These are phyloP conservation scores for Gnomoniopsis smithogilvyi DNA, from an alignment of 2,329 filamentous ascomycete species.

Conservation along the genomic window DNA sequence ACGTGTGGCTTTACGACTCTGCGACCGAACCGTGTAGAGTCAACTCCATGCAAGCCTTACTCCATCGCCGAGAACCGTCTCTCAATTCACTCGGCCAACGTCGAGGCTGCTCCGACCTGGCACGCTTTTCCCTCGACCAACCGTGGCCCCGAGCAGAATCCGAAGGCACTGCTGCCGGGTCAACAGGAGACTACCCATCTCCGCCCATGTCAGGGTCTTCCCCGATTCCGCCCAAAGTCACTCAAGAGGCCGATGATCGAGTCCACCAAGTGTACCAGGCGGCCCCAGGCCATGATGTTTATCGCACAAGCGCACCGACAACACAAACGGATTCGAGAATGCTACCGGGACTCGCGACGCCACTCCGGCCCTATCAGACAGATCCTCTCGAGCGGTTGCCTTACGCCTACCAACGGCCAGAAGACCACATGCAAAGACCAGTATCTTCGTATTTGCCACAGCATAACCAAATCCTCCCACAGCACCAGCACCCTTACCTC, in stretches of 20 bases:
- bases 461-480: slow-evolving; percentile 29
- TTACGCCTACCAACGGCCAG: slow-evolving; percentile 37
- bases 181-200: slow-evolving; percentile 63
- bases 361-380: slow-evolving; percentile 34
- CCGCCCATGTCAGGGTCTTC: slow-evolving; percentile 73
- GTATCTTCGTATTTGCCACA: slow-evolving; percentile 31
- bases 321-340: slow-evolving; percentile 34
- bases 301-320: slow-evolving; percentile 35
- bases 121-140: slow-evolving; percentile 53
- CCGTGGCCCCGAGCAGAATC: slow-evolving; percentile 54
- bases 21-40: slow-evolving; percentile 21
- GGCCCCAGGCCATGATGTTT: slow-evolving; percentile 47
- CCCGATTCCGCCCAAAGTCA: slow-evolving; percentile 55
- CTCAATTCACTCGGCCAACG: slow-evolving; percentile 53
- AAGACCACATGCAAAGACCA: slow-evolving; percentile 32
- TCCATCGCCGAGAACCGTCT: slow-evolving; percentile 40
- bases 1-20: slow-evolving; percentile 26
- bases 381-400: slow-evolving; percentile 37
- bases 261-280: slow-evolving; percentile 46
- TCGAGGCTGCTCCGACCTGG: slow-evolving; percentile 54
- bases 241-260: slow-evolving; percentile 55
- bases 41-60: slow-evolving; percentile 54
- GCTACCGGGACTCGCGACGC: slow-evolving; percentile 27
- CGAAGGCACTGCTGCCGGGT: slow-evolving; percentile 51
- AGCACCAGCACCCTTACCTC: slow-evolving; percentile 24